Evolutionary conservation across 495 filamentous ascomycete genomes (phyloP), one percentile per base, ranked within the genome.

Genomic region (Hyaloscypha finlandica): DNA sequence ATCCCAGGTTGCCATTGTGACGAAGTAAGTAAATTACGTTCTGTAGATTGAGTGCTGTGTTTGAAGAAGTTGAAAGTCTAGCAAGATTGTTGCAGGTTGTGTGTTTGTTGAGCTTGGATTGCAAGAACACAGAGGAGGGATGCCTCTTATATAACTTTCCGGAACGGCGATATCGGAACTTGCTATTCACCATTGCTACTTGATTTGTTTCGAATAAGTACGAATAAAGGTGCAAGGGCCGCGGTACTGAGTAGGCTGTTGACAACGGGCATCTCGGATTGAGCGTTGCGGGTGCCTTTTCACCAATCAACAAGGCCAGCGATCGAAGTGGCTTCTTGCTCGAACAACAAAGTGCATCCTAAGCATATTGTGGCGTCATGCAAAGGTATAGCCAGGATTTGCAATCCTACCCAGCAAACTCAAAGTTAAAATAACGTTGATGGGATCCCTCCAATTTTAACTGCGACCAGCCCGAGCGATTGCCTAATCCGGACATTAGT

Each of bases 1-100:
- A 45, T 61, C 35, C 32, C 59, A 61, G 25, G 35, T 61, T 8
- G 59, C 33, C 59, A 61, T 61, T 42, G 25, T 61, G 59, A 11
- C 25, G 19, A 45, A 22, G 19, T 22, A 60, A 60, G 51, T 56
- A 4, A 53, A 9, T 1, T 25, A 25, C 22, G 53, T 56, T 9
- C 22, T 25, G 30, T 56, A 32, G 25, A 1, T 9, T 56, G 53
- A 53, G 22, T 53, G 19, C 16, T 16, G 51, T 8, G 6, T 25
- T 8, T 56, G 53, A 25, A 6, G 19, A 25, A n/a, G 25, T 9
- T 9, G 30, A 32, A 56, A n/a, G 19, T 29, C 8, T 56, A 3
- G 20, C 6, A n/a, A 16, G 9, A 25, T 56, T 22, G 11, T 56
- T 29, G 19, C 16, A 53, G 16, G 22, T n/a, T 20, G 19, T 3